A percentile compares a stretch with the other conserved stretches of the same genome.
These are phyloP conservation scores for Pseudocercospora vitis DNA, from an alignment of 2,329 filamentous ascomycete genomes.

Conservation along the genomic window DNA sequence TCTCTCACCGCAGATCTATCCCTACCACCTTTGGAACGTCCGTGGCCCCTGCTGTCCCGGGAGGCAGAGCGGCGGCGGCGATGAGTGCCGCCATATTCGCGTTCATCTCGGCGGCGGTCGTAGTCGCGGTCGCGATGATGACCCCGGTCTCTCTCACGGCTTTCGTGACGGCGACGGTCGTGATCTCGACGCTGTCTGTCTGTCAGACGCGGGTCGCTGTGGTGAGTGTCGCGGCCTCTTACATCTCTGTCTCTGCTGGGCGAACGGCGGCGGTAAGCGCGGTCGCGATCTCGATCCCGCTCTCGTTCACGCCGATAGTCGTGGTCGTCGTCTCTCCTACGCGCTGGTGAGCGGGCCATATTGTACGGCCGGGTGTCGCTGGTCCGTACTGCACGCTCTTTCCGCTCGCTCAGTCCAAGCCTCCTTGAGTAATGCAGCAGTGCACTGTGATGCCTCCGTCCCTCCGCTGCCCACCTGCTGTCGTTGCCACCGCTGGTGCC, in stretches of 20 bases:
- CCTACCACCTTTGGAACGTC: constrained; percentile 49
- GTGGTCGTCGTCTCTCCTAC: constrained; percentile 28
- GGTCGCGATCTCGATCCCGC: constrained; percentile 28
- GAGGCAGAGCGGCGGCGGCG: constrained; percentile 20
- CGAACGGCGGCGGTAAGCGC: constrained; percentile 7
- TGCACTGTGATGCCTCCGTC: too few relatives aligned
- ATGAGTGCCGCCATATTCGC: constrained; percentile 11
- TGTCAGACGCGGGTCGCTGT: constrained; percentile 9
- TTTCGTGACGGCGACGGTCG: neutral
- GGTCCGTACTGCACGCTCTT: constrained; percentile 18
- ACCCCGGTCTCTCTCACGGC: neutral
- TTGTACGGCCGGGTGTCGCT: constrained; percentile 18
- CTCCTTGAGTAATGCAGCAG: too few relatives aligned
- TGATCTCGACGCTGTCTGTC: constrained; percentile 13
- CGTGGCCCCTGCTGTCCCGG: too few relatives aligned
- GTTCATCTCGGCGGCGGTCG: constrained; percentile 23
- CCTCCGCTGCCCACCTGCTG: too few relatives aligned
- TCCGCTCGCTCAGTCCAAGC: constrained; percentile 6
- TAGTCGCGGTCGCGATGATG: constrained; percentile 24
- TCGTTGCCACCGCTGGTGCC: too few relatives aligned
- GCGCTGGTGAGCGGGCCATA: constrained; percentile 31
- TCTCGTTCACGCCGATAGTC: constrained; percentile 23
- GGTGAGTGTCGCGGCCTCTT: constrained; percentile 1
- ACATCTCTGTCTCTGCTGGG: constrained; percentile 16
- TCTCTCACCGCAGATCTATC: constrained; percentile 26